Percentiles rank a stretch among this genome's conserved stretches.
Evolutionary conservation across 176 grass and related monocot genomes (phyloP).

Genomic region (Oryza longistaminata): DNA sequence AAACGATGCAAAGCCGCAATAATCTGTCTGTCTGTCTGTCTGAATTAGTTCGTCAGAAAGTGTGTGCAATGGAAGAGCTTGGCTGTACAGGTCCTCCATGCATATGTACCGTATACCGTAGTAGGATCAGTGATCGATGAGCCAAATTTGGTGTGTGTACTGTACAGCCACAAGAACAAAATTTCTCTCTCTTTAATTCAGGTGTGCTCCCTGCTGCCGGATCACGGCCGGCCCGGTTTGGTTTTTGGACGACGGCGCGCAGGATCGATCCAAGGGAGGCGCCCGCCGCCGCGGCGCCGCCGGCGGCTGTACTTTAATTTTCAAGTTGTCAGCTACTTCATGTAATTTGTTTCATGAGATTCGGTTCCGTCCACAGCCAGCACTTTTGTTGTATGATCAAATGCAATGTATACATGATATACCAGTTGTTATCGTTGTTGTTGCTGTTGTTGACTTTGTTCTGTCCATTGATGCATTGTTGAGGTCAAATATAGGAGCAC

Average conservation of each 20-base stretch:
- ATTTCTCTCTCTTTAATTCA: not conserved
- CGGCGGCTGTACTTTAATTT: not conserved
- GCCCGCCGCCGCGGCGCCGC: not conserved
- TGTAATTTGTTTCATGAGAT: slow-evolving; percentile 6
- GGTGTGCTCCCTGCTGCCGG: slow-evolving; percentile 11
- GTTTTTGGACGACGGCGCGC: slow-evolving; percentile 36
- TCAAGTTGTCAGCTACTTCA: not conserved
- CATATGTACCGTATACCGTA: slow-evolving; percentile 28
- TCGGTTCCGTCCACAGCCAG: slow-evolving; percentile 8
- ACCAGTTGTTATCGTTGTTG: slow-evolving; percentile 16
- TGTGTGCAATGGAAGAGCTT: slow-evolving; percentile 53
- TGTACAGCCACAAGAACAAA: slow-evolving; percentile 42
- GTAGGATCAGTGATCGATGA: slow-evolving; percentile 28
- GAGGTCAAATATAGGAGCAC: slow-evolving; percentile 23
- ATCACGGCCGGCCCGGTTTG: not conserved
- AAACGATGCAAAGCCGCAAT: not conserved
- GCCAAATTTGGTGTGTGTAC: slow-evolving; percentile 4
- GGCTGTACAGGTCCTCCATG: slow-evolving; percentile 63
- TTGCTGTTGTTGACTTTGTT: slow-evolving; percentile 1
- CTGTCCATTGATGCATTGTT: not conserved
- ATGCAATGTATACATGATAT: slow-evolving; percentile 33
- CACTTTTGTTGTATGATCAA: not conserved
- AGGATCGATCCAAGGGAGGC: slow-evolving; percentile 12
- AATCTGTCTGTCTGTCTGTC: not conserved
- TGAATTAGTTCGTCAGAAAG: not conserved